Evolutionary conservation across 2,329 filamentous ascomycete genomes (phyloP), one percentile per base, ranked within the genome.

Genomic region (Phialophora tarda): DNA sequence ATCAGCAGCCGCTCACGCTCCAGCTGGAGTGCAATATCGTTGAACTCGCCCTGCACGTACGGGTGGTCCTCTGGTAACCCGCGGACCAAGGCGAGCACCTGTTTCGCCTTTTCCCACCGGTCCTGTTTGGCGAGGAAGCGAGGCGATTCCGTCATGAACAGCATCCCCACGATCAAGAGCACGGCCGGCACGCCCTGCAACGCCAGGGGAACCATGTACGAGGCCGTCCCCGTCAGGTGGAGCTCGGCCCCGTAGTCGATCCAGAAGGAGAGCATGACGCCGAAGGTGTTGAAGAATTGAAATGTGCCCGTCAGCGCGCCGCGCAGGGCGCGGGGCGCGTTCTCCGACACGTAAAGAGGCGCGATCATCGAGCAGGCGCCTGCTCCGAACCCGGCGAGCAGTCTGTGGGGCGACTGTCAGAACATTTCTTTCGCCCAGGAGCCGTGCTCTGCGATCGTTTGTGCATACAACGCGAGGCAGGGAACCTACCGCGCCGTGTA

Each of bases 21-120:
- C 14, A 89, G 83, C 74, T 89, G 85, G 2, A 81, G 77, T 28
- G 82, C 80, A 74, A 89, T 89, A 70, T 88, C 86, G 34, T 82
- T 79, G 64, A 89, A 82, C 74, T 89, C 88, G 1, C 82, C 80
- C 57, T 84, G 81, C 23, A 88, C 73, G 71, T 87, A 87, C 0
- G 81, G 79, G 71, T 88, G 85, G 14, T 80, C 78, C 17, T 78
- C 65, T 0, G 82, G 79, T 1, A 90, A 79, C 64, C 84, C 80
- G 48, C 88, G 84, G 41, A 91, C 80, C 41, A 77, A 79, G 26
- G 84, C 80, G 5, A 92, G 81, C n/a, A 87, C 83, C 0, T 66
- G 68, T 3, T 82, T 84, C 1, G 89, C 86, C 51, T 88, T 80
- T 66, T 91, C 88, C 87, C 88, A 90, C 68, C 87, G 82, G 71